Percentiles rank a stretch among this genome's conserved stretches.
phyloP scores from a whole-genome alignment of 2,329 filamentous ascomycete genomes.

The Hysterium pulicare region DNA sequence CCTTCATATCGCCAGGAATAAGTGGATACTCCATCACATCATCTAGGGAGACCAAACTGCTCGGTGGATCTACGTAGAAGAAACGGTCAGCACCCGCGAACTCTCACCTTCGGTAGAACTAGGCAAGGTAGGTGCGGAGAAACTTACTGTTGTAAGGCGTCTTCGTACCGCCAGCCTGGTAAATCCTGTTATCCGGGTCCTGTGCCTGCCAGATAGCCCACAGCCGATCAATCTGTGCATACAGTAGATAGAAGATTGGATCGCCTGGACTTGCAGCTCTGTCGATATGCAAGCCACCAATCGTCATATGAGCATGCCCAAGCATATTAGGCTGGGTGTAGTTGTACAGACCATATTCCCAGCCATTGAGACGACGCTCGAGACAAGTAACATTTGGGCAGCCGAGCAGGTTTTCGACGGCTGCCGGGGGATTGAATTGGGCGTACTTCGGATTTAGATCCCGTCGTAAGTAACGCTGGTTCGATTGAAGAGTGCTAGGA shows the following conservation, averaged over 20 bases:
- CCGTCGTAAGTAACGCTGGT: constrained; percentile 6
- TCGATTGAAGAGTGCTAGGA: too few relatives aligned
- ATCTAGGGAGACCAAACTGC: too few relatives aligned
- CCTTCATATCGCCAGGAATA: too few relatives aligned
- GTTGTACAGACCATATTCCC: background rate
- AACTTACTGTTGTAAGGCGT: too few relatives aligned
- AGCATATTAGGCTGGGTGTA: constrained; percentile 2
- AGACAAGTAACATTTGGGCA: constrained; percentile 3
- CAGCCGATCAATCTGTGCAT: constrained; percentile 12
- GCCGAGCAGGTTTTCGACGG: constrained; percentile 1
- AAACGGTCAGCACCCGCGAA: too few relatives aligned
- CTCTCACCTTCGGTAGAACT: too few relatives aligned
- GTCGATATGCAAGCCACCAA: constrained; percentile 8
- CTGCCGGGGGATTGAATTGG: background rate
- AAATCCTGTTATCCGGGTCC: constrained; percentile 1
- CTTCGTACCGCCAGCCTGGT: constrained; percentile 6
- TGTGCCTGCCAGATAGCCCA: constrained; percentile 12
- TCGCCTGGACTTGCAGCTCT: constrained; percentile 8
- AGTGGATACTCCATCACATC: too few relatives aligned
- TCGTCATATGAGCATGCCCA: constrained; percentile 4
- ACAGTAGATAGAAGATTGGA: constrained; percentile 11
- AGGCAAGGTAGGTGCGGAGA: too few relatives aligned
- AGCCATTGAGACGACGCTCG: constrained; percentile 7
- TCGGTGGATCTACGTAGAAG: too few relatives aligned
- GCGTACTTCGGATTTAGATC: constrained; percentile 6